A percentile compares a stretch with the other conserved stretches of the same genome.
phyloP scores from a whole-genome alignment of 164 flowering plant species.

The Magnolia sinica region DNA sequence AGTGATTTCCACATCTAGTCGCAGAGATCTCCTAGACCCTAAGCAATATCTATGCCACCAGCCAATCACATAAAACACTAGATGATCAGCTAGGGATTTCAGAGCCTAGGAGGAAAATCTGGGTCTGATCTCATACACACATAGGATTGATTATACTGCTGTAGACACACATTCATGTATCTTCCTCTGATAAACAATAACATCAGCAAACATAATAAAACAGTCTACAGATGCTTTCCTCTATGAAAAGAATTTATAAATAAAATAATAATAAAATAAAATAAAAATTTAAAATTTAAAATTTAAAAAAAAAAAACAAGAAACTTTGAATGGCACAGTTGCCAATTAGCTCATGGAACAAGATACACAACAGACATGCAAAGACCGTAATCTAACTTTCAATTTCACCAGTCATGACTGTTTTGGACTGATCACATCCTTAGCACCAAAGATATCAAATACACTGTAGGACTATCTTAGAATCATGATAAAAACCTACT shows the following conservation, averaged over 20 bases:
- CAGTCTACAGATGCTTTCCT: neutral
- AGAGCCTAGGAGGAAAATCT: neutral
- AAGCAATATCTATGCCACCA: too few species aligned
- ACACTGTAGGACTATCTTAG: neutral
- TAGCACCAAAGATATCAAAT: neutral
- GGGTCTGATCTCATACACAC: neutral
- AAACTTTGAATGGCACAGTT: neutral
- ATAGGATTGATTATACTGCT: neutral
- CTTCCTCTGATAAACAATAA: neutral
- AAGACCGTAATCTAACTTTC: neutral
- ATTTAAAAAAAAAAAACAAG: too few species aligned
- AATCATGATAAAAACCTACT: slow-evolving; percentile 1
- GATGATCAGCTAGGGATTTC: neutral
- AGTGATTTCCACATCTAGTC: too few species aligned
- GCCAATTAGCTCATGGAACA: neutral
- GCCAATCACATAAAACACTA: neutral
- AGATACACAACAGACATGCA: neutral
- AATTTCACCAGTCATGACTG: neutral
- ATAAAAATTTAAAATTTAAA: too few species aligned
- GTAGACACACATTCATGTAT: neutral
- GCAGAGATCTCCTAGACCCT: too few species aligned
- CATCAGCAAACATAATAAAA: neutral
- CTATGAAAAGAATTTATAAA: too few species aligned
- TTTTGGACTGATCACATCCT: neutral
- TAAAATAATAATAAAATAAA: too few species aligned